These are phyloP conservation scores for Xanthoconium separans DNA, from an alignment of 1,284 basidiomycete genomes.

Conservation along the genomic window DNA sequence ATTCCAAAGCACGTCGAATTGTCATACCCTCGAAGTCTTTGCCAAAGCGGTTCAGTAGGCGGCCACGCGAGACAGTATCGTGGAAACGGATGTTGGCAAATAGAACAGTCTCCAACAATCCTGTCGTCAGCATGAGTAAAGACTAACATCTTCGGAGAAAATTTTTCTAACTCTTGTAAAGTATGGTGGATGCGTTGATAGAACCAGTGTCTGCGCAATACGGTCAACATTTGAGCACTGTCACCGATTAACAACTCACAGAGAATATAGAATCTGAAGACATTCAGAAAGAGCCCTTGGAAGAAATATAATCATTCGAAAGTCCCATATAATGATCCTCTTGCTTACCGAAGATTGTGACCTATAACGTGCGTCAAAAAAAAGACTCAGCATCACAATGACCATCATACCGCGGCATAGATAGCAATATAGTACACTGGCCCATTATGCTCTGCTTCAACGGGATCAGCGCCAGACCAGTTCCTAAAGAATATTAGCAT, in stretches of 20 bases:
- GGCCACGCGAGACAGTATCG: constrained; percentile 86
- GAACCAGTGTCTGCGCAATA: constrained; percentile 56
- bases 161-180: constrained; percentile 61
- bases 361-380: constrained; percentile 28
- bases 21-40: constrained; percentile 88
- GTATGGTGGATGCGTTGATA: constrained; percentile 63
- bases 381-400: not conserved
- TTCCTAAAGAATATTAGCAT: constrained; percentile 40
- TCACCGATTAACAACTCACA: constrained; percentile 41
- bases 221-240: constrained; percentile 9
- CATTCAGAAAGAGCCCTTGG: constrained; percentile 61
- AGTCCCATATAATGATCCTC: not conserved
- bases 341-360: constrained; percentile 40
- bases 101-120: constrained; percentile 79
- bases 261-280: constrained; percentile 65
- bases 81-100: constrained; percentile 94
- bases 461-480: constrained; percentile 59
- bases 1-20: not conserved
- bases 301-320: constrained; percentile 6
- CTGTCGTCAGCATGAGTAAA: constrained; percentile 35
- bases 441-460: constrained; percentile 40
- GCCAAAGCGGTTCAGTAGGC: constrained; percentile 86
- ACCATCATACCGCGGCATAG: constrained; percentile 60
- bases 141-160: not conserved
- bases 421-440: constrained; percentile 75